Evolutionary conservation across 176 grass and related monocot species (phyloP).

Genomic region (Musa acuminata): DNA sequence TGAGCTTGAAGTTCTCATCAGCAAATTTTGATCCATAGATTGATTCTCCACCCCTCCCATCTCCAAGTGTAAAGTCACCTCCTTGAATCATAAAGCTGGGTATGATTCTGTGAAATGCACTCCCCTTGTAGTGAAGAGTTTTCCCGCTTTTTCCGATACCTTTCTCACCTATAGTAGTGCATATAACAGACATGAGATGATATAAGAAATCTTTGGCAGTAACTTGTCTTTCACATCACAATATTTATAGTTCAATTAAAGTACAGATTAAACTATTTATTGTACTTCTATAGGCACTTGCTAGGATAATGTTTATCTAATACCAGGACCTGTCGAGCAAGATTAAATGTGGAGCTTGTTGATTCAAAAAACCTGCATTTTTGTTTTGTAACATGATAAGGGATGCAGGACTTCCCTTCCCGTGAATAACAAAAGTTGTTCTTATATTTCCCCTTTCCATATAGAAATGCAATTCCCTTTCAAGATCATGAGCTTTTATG

Average conservation of each 20-base stretch:
- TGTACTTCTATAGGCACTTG: neutral
- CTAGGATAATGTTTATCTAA: neutral
- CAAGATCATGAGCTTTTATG: neutral
- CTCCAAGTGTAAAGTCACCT: slow-evolving; percentile 91
- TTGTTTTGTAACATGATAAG: neutral
- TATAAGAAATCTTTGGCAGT: neutral
- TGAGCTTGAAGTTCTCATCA: slow-evolving; percentile 97
- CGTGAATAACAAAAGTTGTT: neutral
- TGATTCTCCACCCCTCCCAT: slow-evolving; percentile 93
- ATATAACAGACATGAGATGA: neutral
- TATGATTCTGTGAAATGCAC: slow-evolving; percentile 85
- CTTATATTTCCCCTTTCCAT: neutral
- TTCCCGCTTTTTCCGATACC: slow-evolving; percentile 79
- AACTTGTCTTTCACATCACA: neutral
- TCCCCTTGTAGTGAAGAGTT: slow-evolving; percentile 91
- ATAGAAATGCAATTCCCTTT: neutral
- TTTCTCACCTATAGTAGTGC: slow-evolving; percentile 67
- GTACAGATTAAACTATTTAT: neutral
- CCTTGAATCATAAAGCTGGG: slow-evolving; percentile 99
- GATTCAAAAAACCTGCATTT: neutral
- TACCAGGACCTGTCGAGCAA: too few species aligned
- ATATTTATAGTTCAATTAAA: neutral
- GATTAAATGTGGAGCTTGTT: neutral
- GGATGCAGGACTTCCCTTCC: neutral
- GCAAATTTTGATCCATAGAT: slow-evolving; percentile 80